A percentile compares a stretch with the other conserved stretches of the same genome.
Evolutionary conservation across 2,329 filamentous ascomycete genomes (phyloP).

Genomic region (Trichoderma guizhouense): DNA sequence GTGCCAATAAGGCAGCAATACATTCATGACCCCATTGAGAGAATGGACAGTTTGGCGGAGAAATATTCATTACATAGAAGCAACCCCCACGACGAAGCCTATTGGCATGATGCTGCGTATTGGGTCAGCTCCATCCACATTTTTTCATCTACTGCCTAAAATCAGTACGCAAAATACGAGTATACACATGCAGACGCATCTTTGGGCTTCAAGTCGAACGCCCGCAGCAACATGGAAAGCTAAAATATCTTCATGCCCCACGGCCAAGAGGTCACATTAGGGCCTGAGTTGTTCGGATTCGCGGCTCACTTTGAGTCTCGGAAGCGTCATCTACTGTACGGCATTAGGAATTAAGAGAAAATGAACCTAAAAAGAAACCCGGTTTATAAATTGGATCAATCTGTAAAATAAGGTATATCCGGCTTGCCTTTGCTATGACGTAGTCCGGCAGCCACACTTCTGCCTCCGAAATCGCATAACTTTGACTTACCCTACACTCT

Average conservation of each 20-base stretch:
- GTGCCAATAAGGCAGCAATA: slow-evolving; percentile 5
- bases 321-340: neutral
- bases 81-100: slow-evolving; percentile 7
- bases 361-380: neutral
- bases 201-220: neutral
- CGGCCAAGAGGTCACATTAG: neutral
- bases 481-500: neutral
- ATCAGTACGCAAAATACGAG: neutral
- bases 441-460: neutral
- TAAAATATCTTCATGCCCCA: neutral
- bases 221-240: neutral
- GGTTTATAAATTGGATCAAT: neutral
- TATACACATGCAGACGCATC: neutral
- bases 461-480: neutral
- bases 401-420: neutral
- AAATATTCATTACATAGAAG: slow-evolving; percentile 7
- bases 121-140: neutral
- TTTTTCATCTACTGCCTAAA: neutral
- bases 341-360: neutral
- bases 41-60: neutral
- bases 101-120: neutral
- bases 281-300: neutral
- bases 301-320: neutral
- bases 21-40: neutral
- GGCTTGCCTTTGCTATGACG: neutral